phyloP scores from a whole-genome alignment of 495 filamentous ascomycete genomes.

The Ascodesmis nigricans region DNA sequence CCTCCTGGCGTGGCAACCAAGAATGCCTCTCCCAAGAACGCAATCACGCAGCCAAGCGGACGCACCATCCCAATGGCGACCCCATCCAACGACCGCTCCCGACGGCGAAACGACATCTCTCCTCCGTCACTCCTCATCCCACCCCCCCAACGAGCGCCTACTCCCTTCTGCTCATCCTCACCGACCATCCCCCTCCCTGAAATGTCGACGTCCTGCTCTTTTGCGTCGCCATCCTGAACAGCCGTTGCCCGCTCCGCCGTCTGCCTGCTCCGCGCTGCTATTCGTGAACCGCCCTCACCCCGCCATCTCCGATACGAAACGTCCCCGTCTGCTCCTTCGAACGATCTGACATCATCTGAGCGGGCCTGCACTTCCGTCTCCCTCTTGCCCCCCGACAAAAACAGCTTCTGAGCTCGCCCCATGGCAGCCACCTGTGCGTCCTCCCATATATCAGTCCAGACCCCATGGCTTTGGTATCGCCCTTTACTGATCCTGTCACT shows the following conservation, averaged over 20 bases:
- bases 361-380: not conserved
- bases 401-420: too few relatives aligned
- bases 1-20: too few relatives aligned
- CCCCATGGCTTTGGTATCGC: too few relatives aligned
- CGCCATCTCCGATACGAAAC: constrained; percentile 10
- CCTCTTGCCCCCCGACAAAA: constrained; percentile 3
- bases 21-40: too few relatives aligned
- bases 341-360: not conserved
- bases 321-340: constrained; percentile 9
- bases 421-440: too few relatives aligned
- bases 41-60: too few relatives aligned
- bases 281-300: constrained; percentile 25
- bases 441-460: too few relatives aligned
- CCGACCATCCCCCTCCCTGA: constrained; percentile 30
- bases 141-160: too few relatives aligned
- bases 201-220: constrained; percentile 27
- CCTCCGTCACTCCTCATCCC: constrained; percentile 33
- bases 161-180: too few relatives aligned
- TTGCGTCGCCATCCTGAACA: constrained; percentile 29
- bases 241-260: constrained; percentile 31
- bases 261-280: constrained; percentile 25
- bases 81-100: too few relatives aligned
- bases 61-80: too few relatives aligned
- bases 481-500: too few relatives aligned
- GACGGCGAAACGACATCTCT: constrained; percentile 25